Base-by-base conservation (phyloP, 2,329 filamentous ascomycete species). In the Diaporthe sp. region DNA sequence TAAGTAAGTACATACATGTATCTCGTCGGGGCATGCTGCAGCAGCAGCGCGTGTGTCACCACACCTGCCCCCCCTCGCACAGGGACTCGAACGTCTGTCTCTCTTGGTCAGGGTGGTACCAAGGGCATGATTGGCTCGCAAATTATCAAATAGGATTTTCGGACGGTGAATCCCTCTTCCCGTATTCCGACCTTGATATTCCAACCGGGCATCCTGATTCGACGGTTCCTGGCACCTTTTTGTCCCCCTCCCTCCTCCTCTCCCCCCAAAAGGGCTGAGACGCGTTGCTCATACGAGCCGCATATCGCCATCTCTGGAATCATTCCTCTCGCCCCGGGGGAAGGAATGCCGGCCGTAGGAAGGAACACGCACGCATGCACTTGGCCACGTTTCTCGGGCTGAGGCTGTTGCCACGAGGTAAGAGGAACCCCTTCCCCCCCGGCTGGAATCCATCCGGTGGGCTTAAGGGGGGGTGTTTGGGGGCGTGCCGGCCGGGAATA, bases 311-410 rank as follows among this genome's bases (percentile, higher is more conserved):
- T 22, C 31, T 20, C 20, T n/a, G 22, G 20, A n/a, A n/a, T 39
- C 22, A n/a, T 4, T 42, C 57, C 22, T 39, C 22, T 31, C 34
- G 34, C 51, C 34, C 63, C 22, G 47, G 31, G 63, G 63, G 63
- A 68, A 39, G 63, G 63, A 53, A 47, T 53, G 63, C 31, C 31
- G 37, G 47, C 65, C 65, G 44, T 51, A 10, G n/a, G 22, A 51
- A 15, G 39, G 57, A 10, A 25, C 17, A 60, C 22, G 47, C 20
- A 39, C 5, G 25, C 60, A 44, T 37, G 28, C 51, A 53, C 47
- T 34, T 12, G 65, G 65, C 65, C 65, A 49, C 65, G 65, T 68
- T 34, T 39, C 39, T 68, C 17, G 47, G 65, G 65, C 65, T 68
- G 65, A 68, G n/a, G 31, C 31, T 39, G 22, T 20, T 68, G 47